Conservation (phyloP, 108 stramenopile species). For the Nitzschia palea region DNA sequence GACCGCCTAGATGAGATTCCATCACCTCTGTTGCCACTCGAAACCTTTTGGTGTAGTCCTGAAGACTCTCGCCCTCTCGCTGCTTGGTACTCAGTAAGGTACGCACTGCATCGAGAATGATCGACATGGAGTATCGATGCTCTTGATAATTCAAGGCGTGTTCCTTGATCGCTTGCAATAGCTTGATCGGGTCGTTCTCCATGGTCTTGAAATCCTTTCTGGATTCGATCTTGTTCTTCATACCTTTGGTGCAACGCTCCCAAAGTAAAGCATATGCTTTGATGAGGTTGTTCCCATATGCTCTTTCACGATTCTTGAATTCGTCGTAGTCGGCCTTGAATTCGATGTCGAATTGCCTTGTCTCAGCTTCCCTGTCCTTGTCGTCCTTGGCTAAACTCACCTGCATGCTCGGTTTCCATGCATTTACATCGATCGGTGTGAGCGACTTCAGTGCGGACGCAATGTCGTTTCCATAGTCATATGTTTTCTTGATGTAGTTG, state of each 20-base stretch:
- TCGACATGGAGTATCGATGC: background rate
- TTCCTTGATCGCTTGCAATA: background rate
- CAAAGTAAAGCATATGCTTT: background rate
- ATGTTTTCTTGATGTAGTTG: slow-evolving; percentile 8
- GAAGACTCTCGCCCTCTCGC: background rate
- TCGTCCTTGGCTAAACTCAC: background rate
- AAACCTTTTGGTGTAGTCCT: background rate
- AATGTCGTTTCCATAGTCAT: background rate
- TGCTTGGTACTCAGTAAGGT: background rate
- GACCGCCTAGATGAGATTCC: background rate
- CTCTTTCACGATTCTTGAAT: background rate
- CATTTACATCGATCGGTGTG: background rate
- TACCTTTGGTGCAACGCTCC: background rate
- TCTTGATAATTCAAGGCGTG: slow-evolving; percentile 3
- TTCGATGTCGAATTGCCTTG: slow-evolving; percentile 4
- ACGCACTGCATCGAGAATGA: background rate
- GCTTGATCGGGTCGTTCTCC: background rate
- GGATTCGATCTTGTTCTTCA: background rate
- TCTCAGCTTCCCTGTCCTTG: background rate
- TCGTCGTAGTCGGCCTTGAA: background rate
- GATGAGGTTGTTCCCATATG: background rate
- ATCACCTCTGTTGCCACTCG: background rate
- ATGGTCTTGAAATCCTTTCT: slow-evolving; percentile 1
- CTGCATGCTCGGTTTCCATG: background rate
- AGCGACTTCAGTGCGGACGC: background rate